phyloP scores from a whole-genome alignment of 1,139 yeast species.

The Kodamaea fungicola region DNA sequence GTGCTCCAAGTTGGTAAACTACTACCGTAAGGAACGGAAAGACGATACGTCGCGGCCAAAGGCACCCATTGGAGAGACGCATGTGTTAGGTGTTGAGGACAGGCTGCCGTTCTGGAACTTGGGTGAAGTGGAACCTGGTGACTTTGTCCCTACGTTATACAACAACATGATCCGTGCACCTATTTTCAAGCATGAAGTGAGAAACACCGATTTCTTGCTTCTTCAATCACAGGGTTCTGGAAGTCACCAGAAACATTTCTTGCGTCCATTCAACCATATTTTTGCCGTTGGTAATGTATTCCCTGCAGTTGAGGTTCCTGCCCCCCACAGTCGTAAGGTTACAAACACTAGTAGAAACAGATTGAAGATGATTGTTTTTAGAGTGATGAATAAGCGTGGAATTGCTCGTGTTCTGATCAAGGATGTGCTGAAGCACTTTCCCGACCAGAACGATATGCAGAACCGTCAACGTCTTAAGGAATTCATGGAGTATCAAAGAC shows the following conservation, averaged over 20 bases:
- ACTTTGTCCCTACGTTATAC: slow-evolving; percentile 87
- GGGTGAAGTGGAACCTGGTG: slow-evolving; percentile 95
- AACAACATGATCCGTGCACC: slow-evolving; percentile 94
- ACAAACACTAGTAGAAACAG: slow-evolving; percentile 91
- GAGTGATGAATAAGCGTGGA: slow-evolving; percentile 77
- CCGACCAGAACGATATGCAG: slow-evolving; percentile 97
- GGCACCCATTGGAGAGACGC: slow-evolving; percentile 88
- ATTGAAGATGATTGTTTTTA: slow-evolving; percentile 86
- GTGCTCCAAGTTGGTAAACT: slow-evolving; percentile 92
- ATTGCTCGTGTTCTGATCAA: slow-evolving; percentile 77
- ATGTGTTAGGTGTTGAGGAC: slow-evolving; percentile 91
- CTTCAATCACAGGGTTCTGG: slow-evolving; percentile 82
- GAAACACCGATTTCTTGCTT: slow-evolving; percentile 76
- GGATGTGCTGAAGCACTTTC: slow-evolving; percentile 89
- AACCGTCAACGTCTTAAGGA: slow-evolving; percentile 93
- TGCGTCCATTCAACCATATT: slow-evolving; percentile 66
- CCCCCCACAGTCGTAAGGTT: slow-evolving; percentile 95
- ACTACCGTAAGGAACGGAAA: slow-evolving; percentile 81
- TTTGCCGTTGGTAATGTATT: slow-evolving; percentile 91
- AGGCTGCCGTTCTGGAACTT: slow-evolving; percentile 98
- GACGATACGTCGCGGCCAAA: slow-evolving; percentile 89
- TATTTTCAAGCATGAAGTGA: slow-evolving; percentile 78
- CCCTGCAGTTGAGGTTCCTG: slow-evolving; percentile 94
- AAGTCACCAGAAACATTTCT: slow-evolving; percentile 45
- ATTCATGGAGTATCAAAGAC: slow-evolving; percentile 95